Conservation (phyloP, 805 yeast genomes). For the Gaillardinia entomophila region DNA sequence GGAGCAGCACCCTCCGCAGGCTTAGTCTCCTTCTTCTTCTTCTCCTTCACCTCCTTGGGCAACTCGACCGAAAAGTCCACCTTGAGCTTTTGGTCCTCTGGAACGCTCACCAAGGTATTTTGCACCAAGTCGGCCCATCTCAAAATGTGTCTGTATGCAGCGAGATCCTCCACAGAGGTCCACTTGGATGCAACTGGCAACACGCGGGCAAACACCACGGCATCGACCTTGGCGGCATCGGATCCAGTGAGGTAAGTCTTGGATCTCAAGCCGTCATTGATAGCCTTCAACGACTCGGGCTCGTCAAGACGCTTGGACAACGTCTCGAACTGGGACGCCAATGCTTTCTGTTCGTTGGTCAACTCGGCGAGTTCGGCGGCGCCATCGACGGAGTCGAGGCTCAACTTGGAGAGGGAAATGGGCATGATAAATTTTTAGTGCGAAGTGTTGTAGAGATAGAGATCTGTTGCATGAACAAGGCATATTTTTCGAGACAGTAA, state of each 20-base stretch:
- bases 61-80: conserved; percentile 58
- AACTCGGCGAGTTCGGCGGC: conserved; percentile 23
- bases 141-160: conserved; percentile 71
- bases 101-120: conserved; percentile 51
- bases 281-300: conserved; percentile 38
- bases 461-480: too few species aligned
- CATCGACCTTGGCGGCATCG: conserved; percentile 65
- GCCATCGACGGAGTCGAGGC: not conserved
- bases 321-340: conserved; percentile 74
- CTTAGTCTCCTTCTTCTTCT: conserved; percentile 31
- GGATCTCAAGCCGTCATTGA: conserved; percentile 65
- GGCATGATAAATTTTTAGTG: too few species aligned
- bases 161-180: conserved; percentile 49
- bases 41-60: conserved; percentile 72
- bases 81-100: conserved; percentile 46
- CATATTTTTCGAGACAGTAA: too few species aligned
- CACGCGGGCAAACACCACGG: conserved; percentile 59
- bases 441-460: too few species aligned
- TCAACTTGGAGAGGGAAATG: too few species aligned
- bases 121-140: conserved; percentile 94
- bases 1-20: conserved; percentile 7
- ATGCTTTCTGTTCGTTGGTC: conserved; percentile 54
- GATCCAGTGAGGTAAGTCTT: conserved; percentile 70
- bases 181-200: conserved; percentile 56
- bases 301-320: conserved; percentile 53